Percentiles rank a stretch among this genome's conserved stretches.
These are phyloP conservation scores for Suillus subalutaceus DNA, from an alignment of 768 basidiomycete genomes.

Conservation along the genomic window DNA sequence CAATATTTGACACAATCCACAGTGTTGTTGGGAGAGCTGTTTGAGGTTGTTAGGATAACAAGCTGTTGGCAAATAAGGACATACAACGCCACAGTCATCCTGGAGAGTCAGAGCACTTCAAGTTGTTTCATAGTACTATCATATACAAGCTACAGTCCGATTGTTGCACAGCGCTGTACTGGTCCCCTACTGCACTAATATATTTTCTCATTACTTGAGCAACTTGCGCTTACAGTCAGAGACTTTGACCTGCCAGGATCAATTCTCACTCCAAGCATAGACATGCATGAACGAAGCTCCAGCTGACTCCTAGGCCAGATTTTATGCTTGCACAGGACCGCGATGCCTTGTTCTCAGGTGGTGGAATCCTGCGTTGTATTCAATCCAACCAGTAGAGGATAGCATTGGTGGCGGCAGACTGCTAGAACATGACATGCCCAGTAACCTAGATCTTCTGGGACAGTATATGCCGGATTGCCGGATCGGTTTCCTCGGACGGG, in stretches of 20 bases:
- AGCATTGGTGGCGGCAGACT: not conserved
- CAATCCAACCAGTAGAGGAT: not conserved
- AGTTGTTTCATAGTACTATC: not conserved
- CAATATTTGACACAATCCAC: too few species aligned
- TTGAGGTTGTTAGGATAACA: not conserved
- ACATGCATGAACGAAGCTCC: not conserved
- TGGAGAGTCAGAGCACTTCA: too few species aligned
- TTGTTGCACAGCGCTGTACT: not conserved
- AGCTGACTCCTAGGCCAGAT: not conserved
- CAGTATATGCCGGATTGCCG: not conserved
- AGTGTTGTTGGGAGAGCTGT: not conserved
- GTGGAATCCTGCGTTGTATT: not conserved
- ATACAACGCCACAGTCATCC: not conserved
- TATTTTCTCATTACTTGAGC: not conserved
- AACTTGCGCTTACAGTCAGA: not conserved
- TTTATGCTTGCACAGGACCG: not conserved
- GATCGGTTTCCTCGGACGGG: not conserved
- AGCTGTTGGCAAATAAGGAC: constrained; percentile 1
- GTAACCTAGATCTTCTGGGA: not conserved
- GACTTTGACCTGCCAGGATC: not conserved
- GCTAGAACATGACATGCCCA: not conserved
- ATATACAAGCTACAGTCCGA: not conserved
- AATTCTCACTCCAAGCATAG: not conserved
- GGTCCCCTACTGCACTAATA: not conserved
- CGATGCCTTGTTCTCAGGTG: not conserved